These are phyloP conservation scores for Fusarium humuli DNA, from an alignment of 2,329 filamentous ascomycete species.

Conservation along the genomic window DNA sequence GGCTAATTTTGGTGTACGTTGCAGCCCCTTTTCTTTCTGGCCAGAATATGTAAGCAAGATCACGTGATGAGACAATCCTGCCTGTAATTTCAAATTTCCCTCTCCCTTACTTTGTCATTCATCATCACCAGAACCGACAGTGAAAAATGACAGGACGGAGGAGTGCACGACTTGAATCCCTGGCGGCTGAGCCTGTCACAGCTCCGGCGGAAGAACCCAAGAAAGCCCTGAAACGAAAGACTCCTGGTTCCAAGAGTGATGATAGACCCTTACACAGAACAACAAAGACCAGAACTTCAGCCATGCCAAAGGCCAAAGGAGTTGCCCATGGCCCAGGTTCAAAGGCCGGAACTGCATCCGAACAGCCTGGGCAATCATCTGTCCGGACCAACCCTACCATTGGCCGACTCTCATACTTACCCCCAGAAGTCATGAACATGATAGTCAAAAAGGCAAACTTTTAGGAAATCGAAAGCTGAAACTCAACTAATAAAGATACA, in stretches of 20 bases:
- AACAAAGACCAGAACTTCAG: neutral
- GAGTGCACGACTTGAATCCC: constrained; percentile 18
- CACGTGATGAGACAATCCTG: no score
- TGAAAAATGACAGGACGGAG: constrained; percentile 18
- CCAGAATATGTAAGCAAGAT: no score
- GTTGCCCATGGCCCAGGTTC: rapidly evolving
- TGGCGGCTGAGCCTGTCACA: neutral
- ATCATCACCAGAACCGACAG: neutral
- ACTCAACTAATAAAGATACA: neutral
- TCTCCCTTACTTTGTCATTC: no score
- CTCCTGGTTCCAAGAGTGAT: neutral
- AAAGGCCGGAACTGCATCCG: rapidly evolving
- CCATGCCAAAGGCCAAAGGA: neutral
- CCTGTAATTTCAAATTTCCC: no score
- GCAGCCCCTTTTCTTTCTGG: no score
- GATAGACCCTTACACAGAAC: neutral
- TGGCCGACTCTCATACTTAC: neutral
- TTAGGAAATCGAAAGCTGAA: rapidly evolving
- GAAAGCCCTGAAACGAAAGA: constrained; percentile 12
- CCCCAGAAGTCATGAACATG: constrained; percentile 1
- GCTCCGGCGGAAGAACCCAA: neutral
- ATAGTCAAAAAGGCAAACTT: constrained; percentile 21
- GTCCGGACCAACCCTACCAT: neutral
- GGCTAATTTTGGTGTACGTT: no score
- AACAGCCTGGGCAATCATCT: neutral